A percentile compares a stretch with the other conserved stretches of the same genome.
phyloP scores from a whole-genome alignment of 164 flowering plant genomes.

The Nymphaea colorata region DNA sequence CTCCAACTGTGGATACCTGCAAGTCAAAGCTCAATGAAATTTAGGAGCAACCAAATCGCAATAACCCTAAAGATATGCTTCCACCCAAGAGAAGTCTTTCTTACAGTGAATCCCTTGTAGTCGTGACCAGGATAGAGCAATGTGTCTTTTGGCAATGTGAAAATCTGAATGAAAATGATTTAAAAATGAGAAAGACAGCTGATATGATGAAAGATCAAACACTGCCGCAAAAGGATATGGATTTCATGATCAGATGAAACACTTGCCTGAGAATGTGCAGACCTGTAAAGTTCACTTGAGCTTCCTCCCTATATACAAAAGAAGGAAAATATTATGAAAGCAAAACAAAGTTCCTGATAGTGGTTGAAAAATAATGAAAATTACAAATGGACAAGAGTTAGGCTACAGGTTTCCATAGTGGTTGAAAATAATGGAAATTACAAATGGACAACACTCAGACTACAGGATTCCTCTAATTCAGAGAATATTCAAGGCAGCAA shows the following conservation, averaged over 20 bases:
- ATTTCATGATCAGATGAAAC: neutral
- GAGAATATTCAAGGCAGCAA: too few relatives aligned
- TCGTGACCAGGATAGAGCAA: slow-evolving; percentile 90
- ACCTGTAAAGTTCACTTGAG: slow-evolving; percentile 65
- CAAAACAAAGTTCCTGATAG: neutral
- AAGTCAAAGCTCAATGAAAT: neutral
- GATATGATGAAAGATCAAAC: neutral
- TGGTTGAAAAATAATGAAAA: too few relatives aligned
- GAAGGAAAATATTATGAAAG: neutral
- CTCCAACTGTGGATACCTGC: slow-evolving; percentile 88
- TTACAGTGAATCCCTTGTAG: slow-evolving; percentile 83
- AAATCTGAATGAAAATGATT: slow-evolving; percentile 40
- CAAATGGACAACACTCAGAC: too few relatives aligned
- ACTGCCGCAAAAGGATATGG: neutral
- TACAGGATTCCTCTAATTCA: too few relatives aligned
- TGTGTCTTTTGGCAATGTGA: slow-evolving; percentile 83
- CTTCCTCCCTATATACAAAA: slow-evolving; percentile 68
- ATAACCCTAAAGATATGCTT: neutral
- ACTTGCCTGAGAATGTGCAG: slow-evolving; percentile 90
- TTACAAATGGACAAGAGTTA: too few relatives aligned
- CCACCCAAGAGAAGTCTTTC: slow-evolving; percentile 3
- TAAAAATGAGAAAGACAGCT: neutral
- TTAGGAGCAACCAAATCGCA: neutral
- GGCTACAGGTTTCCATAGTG: too few relatives aligned
- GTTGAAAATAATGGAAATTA: too few relatives aligned